These are phyloP conservation scores for Pseudocercospora fijiensis DNA, from an alignment of 2,329 filamentous ascomycete genomes.

Conservation along the genomic window DNA sequence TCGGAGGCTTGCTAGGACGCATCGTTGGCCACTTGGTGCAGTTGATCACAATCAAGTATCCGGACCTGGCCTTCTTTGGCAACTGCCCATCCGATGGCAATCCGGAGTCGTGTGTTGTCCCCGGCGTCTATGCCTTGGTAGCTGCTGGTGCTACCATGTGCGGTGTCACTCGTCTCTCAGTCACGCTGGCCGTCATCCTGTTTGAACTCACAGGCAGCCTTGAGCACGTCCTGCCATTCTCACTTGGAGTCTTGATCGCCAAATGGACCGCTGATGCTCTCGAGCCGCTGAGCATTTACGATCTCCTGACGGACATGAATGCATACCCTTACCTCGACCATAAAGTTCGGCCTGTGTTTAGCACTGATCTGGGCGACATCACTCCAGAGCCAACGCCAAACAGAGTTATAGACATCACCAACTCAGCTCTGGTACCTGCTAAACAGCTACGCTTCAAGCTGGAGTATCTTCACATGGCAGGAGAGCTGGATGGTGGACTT, in stretches of 20 bases:
- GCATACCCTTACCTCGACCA: conserved; percentile 97
- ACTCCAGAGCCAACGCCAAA: conserved; percentile 71
- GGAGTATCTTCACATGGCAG: conserved; percentile 75
- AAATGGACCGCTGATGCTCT: conserved; percentile 98
- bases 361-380: conserved; percentile 82
- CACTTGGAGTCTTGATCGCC: conserved; percentile 84
- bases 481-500: conserved; percentile 88
- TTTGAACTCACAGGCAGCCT: conserved; percentile 95
- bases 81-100: conserved; percentile 66
- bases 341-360: conserved; percentile 89
- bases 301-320: conserved; percentile 94
- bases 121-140: conserved; percentile 93
- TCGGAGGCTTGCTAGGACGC: conserved; percentile 86
- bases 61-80: conserved; percentile 70
- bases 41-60: conserved; percentile 72
- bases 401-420: conserved; percentile 83
- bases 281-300: conserved; percentile 92
- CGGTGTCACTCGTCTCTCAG: conserved; percentile 87
- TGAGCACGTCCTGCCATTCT: conserved; percentile 93
- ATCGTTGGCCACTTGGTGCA: conserved; percentile 84
- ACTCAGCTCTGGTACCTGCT: conserved; percentile 76
- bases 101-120: conserved; percentile 83
- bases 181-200: conserved; percentile 90
- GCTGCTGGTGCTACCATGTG: conserved; percentile 98
- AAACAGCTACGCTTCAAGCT: conserved; percentile 75